A percentile compares a stretch with the other conserved stretches of the same genome.
Conservation (phyloP, 441 rosid genomes). For the Euphorbia schlechtendalii region DNA sequence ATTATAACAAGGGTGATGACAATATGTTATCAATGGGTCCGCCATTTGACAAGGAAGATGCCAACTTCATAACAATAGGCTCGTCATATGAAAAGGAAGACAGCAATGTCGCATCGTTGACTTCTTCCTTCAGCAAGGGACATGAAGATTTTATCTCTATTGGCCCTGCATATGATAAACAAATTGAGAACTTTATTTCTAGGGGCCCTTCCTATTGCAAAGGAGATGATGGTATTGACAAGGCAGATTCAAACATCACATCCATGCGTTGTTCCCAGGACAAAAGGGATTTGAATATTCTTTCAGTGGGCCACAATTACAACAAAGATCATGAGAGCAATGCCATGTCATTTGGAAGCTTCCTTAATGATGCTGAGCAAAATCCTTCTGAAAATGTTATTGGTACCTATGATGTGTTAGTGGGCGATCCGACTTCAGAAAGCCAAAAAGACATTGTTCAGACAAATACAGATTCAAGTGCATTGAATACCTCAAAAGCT, state of each 20-base stretch:
- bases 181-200: constrained; percentile 25
- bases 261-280: too few species aligned
- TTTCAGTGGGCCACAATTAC: too few species aligned
- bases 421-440: too few species aligned
- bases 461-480: constrained; percentile 25
- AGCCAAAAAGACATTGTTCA: constrained; percentile 26
- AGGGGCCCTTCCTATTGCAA: constrained; percentile 30
- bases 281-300: too few species aligned
- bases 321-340: too few species aligned
- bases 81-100: constrained; percentile 39
- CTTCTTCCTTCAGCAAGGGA: constrained; percentile 38
- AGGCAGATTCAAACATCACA: too few species aligned
- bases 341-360: too few species aligned
- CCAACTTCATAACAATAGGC: constrained; percentile 36
- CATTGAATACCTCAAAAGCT: constrained; percentile 22
- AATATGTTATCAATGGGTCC: constrained; percentile 24
- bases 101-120: constrained; percentile 36
- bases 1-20: constrained; percentile 24
- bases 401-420: too few species aligned
- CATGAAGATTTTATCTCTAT: constrained; percentile 27
- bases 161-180: constrained; percentile 28
- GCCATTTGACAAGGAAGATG: constrained; percentile 31
- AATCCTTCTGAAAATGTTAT: too few species aligned
- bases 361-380: too few species aligned
- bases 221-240: constrained; percentile 40